phyloP scores from a whole-genome alignment of 371 early-diverging fungal species.

The Actinomucor elegans region DNA sequence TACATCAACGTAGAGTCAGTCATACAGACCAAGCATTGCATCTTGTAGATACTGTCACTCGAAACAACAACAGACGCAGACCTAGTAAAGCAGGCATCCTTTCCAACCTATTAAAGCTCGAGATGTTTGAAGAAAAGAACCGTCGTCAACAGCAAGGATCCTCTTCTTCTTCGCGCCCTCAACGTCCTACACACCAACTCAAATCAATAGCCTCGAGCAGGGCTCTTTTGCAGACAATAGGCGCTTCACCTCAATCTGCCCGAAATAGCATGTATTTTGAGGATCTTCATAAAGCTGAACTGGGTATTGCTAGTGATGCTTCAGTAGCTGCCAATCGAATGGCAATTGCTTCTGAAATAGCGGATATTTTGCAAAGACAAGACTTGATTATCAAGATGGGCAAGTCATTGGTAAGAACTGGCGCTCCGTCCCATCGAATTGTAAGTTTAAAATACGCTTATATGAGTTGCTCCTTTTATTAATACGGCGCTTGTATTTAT shows the following conservation, averaged over 20 bases:
- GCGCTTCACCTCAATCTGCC: slow-evolving; percentile 20
- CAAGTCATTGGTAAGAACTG: slow-evolving; percentile 67
- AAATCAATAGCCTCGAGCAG: slow-evolving; percentile 19
- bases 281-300: slow-evolving; percentile 26
- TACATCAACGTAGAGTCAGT: slow-evolving; percentile 1
- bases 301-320: slow-evolving; percentile 19
- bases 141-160: neutral
- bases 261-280: slow-evolving; percentile 26
- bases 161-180: neutral
- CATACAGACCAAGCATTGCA: slow-evolving; percentile 33
- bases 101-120: slow-evolving; percentile 47
- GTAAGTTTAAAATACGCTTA: too few relatives aligned
- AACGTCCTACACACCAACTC: slow-evolving; percentile 18
- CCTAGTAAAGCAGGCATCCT: slow-evolving; percentile 49
- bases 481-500: too few relatives aligned
- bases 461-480: too few relatives aligned
- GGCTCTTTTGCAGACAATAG: slow-evolving; percentile 19
- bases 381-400: slow-evolving; percentile 70
- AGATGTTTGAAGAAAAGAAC: slow-evolving; percentile 19
- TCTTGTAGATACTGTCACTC: slow-evolving; percentile 28
- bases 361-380: slow-evolving; percentile 63
- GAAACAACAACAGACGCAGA: slow-evolving; percentile 3
- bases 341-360: slow-evolving; percentile 34
- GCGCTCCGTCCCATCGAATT: slow-evolving; percentile 78
- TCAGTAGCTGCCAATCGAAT: slow-evolving; percentile 25